Evolutionary conservation across 176 grass and related monocot genomes (phyloP), one percentile per base, ranked within the genome.

Genomic region (Triticum timopheevii): DNA sequence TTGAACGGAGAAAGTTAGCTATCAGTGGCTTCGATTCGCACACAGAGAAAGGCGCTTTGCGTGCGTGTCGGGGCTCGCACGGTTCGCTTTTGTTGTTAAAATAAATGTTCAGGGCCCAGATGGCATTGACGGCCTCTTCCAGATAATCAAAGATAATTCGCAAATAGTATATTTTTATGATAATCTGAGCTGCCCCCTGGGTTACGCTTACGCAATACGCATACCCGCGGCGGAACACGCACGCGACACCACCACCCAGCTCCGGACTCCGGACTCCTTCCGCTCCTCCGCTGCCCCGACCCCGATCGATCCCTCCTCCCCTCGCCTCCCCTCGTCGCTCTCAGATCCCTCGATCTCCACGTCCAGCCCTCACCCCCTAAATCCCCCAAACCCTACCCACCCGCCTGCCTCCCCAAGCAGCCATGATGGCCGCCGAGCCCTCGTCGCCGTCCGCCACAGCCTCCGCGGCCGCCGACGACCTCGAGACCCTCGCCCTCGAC

Each of bases 401-500:
- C 35, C 12, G 2, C 28, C 28, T 30, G 28, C 28, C 28, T 5
- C 49, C 33, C 34, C 11, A 35, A 2, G 23, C 44, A 34, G 45
- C 31, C 58, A 67, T 81, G 86, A 95, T 95, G 93, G 86, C 93
- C 73, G 86, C 93, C 56, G 90, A 93, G 88, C 87, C 86, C 79
- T 86, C 88, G 81, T 84, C 87, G 86, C 61, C 84, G 83, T 12
- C 86, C 64, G 25, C 63, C 68, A 38, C 83, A 44, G 50, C 70
- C 65, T 61, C 87, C 90, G 30, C 73, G 66, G 69, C 90, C 35
- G 69, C 81, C 13, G 94, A 95, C 47, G 94, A 95, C 54, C 87
- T 95, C 58, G 95, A 98, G 73, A 93, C 85, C 39, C 89, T 98
- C 72, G 83, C 79, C 13, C 83, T 98, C 35, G 91, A 93, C 77